These are phyloP conservation scores for Penicillium sp. DNA, from an alignment of 2,329 filamentous ascomycete species.

Conservation along the genomic window DNA sequence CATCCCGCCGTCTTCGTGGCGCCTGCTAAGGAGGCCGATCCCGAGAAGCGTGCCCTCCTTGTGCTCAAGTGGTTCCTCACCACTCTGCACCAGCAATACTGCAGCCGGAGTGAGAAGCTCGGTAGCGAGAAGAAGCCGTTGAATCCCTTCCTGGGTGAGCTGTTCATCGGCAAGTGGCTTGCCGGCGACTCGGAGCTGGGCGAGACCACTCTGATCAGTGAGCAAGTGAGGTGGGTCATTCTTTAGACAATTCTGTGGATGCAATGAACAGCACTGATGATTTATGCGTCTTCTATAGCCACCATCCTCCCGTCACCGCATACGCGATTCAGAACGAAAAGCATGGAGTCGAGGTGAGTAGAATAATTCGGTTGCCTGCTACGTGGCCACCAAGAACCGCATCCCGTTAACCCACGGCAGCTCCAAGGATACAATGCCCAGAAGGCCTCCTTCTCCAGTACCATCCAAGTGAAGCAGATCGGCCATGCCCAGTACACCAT, in stretches of 20 bases:
- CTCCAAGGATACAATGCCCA: conserved; percentile 89
- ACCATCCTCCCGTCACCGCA: conserved; percentile 92
- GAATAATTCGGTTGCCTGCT: neutral
- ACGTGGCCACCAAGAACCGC: neutral
- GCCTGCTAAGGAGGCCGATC: conserved; percentile 75
- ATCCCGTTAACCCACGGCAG: conserved; percentile 22
- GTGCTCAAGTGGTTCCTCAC: conserved; percentile 97
- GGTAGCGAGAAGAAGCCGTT: conserved; percentile 97
- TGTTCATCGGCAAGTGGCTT: conserved; percentile 88
- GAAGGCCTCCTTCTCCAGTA: conserved; percentile 90
- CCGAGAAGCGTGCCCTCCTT: conserved; percentile 77
- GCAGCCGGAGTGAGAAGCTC: conserved; percentile 72
- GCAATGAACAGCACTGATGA: conserved; percentile 11
- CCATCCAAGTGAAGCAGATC: conserved; percentile 93
- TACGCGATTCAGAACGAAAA: conserved; percentile 89
- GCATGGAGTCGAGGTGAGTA: conserved; percentile 66
- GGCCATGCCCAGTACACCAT: conserved; percentile 84
- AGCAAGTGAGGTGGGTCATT: conserved; percentile 73
- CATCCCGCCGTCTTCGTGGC: conserved; percentile 78
- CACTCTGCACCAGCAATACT: conserved; percentile 85
- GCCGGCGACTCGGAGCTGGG: conserved; percentile 63
- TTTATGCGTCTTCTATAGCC: conserved; percentile 46
- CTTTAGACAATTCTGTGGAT: no score
- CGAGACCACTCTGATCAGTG: conserved; percentile 82
- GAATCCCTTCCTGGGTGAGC: conserved; percentile 93